These are phyloP conservation scores for Hypoxylon trugodes DNA, from an alignment of 495 filamentous ascomycete species.

Conservation along the genomic window DNA sequence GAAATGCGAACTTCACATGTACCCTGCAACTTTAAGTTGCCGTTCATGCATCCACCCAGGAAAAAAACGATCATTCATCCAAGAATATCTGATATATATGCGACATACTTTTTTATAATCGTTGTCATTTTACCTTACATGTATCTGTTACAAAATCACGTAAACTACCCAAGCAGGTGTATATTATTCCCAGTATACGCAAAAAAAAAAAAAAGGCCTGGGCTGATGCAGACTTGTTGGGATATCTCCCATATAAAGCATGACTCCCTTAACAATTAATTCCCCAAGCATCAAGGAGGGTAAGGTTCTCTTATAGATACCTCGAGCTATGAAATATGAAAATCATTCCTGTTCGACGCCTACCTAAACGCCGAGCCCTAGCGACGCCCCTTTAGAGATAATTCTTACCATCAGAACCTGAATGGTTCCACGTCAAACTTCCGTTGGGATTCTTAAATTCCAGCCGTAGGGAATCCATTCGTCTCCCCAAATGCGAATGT, in stretches of 20 bases:
- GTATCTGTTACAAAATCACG: slow-evolving; percentile 4
- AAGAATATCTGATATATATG: neutral
- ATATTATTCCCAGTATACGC: slow-evolving; percentile 19
- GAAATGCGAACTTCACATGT: neutral
- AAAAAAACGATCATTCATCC: slow-evolving; percentile 9
- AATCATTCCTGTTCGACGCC: slow-evolving; percentile 26
- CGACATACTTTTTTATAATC: neutral
- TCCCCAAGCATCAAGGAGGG: slow-evolving; percentile 2
- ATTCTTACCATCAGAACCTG: slow-evolving; percentile 8
- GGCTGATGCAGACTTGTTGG: slow-evolving; percentile 9
- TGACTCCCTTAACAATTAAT: slow-evolving; percentile 7
- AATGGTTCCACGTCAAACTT: slow-evolving; percentile 5
- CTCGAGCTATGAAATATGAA: slow-evolving; percentile 9
- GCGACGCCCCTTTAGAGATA: slow-evolving; percentile 12
- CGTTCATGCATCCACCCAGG: slow-evolving; percentile 11
- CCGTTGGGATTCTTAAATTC: neutral
- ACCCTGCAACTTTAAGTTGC: neutral
- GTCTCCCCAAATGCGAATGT: no score
- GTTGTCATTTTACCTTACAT: neutral
- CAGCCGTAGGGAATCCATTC: no score
- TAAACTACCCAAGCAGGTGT: slow-evolving; percentile 3
- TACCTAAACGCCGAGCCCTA: slow-evolving; percentile 23
- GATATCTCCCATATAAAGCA: slow-evolving; percentile 13
- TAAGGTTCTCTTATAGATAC: neutral
- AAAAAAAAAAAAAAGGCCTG: slow-evolving; percentile 24